Conservation (phyloP, 2,329 filamentous ascomycete genomes). For the Hirsutella minnesotensis region DNA sequence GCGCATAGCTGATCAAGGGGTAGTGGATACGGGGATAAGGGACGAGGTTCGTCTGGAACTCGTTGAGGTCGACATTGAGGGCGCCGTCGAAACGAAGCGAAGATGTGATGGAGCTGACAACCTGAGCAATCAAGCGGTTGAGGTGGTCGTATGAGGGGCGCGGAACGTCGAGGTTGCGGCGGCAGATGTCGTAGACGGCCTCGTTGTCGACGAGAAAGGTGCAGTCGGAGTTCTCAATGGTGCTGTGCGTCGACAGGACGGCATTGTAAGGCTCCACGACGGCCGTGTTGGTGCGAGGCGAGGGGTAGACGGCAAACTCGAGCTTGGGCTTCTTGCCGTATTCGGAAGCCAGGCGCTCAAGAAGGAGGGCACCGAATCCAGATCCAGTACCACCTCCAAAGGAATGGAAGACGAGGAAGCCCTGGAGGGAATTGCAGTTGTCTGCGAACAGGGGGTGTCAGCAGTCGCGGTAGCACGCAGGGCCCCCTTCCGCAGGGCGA, state of each 20-base stretch:
- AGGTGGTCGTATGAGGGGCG: conserved; percentile 60
- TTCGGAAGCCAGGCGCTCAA: conserved; percentile 61
- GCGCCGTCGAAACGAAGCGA: conserved; percentile 62
- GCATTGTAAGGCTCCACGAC: conserved; percentile 67
- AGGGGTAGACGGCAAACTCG: conserved; percentile 61
- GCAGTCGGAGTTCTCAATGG: conserved; percentile 67
- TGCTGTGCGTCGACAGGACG: conserved; percentile 62
- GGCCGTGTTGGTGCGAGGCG: conserved; percentile 56
- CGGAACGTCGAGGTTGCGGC: conserved; percentile 57
- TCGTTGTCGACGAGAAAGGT: conserved; percentile 69
- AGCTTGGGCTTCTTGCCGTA: conserved; percentile 71
- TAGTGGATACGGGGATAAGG: conserved; percentile 66
- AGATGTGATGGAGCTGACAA: conserved; percentile 64
- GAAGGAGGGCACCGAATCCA: conserved; percentile 59
- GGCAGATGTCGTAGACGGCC: conserved; percentile 65
- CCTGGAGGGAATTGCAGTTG: conserved; percentile 62
- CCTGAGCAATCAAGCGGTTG: conserved; percentile 62
- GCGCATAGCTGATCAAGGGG: conserved; percentile 61
- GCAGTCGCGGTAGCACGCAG: neutral
- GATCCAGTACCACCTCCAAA: conserved; percentile 64
- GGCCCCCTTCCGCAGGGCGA: neutral
- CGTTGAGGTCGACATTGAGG: conserved; percentile 63
- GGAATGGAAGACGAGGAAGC: conserved; percentile 65
- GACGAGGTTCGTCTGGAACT: conserved; percentile 68
- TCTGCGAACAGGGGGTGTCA: conserved; percentile 28